Evolutionary conservation across 2,329 filamentous ascomycete species (phyloP).

Genomic region (Neobulgaria alba): DNA sequence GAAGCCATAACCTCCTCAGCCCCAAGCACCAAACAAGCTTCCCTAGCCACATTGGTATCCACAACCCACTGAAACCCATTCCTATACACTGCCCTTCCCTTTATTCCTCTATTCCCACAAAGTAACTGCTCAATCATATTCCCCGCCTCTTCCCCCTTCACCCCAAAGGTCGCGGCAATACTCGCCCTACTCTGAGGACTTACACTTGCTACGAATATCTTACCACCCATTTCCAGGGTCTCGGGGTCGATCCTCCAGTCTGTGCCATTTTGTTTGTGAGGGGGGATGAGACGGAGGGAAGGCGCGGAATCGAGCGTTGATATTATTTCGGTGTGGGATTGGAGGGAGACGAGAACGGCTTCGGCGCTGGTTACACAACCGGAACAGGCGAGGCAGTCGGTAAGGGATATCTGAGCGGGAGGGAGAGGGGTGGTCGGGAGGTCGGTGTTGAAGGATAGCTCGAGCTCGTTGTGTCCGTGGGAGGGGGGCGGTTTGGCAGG

Average conservation of each 20-base stretch:
- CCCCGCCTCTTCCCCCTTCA: conserved; percentile 65
- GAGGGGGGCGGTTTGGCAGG: conserved; percentile 45
- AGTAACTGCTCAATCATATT: conserved; percentile 78
- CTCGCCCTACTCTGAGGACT: conserved; percentile 87
- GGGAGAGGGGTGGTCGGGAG: conserved; percentile 42
- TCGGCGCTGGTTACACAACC: conserved; percentile 97
- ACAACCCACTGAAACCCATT: conserved; percentile 84
- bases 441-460: conserved; percentile 91
- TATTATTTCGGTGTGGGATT: conserved; percentile 88
- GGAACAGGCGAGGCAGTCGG: conserved; percentile 94
- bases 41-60: conserved; percentile 77
- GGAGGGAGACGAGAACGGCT: conserved; percentile 89
- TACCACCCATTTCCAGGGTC: conserved; percentile 48
- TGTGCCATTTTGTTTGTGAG: no score
- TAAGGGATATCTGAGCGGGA: conserved; percentile 88
- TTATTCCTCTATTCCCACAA: conserved; percentile 59
- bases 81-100: conserved; percentile 58
- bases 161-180: conserved; percentile 73
- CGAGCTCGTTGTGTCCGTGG: conserved; percentile 40
- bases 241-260: conserved; percentile 34
- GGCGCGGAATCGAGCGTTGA: conserved; percentile 65
- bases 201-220: conserved; percentile 86
- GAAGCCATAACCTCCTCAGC: conserved; percentile 58
- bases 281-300: conserved; percentile 25
- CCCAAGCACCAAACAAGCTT: conserved; percentile 73